Evolutionary conservation across 164 flowering plant species (phyloP).

Genomic region (Vitis vinifera): DNA sequence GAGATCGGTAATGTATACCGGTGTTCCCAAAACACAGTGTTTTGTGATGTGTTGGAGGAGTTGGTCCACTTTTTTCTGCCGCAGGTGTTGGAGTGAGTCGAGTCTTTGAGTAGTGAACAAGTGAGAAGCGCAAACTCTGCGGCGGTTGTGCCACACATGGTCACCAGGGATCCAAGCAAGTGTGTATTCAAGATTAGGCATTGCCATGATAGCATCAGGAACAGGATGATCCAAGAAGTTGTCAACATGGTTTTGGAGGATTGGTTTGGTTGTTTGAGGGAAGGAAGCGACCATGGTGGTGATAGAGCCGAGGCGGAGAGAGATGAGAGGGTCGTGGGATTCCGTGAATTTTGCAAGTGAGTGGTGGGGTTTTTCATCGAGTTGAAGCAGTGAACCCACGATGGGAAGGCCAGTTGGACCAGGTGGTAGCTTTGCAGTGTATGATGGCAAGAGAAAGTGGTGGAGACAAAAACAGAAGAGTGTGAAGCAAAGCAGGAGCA

Average conservation of each 20-base stretch:
- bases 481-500: not conserved
- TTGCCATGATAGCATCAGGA: slow-evolving; percentile 18
- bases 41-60: slow-evolving; percentile 13
- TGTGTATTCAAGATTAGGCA: slow-evolving; percentile 16
- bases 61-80: slow-evolving; percentile 20
- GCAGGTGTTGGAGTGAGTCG: slow-evolving; percentile 22
- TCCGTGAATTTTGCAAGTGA: slow-evolving; percentile 14
- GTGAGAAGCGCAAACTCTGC: slow-evolving; percentile 18
- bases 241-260: slow-evolving; percentile 25
- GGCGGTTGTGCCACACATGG: slow-evolving; percentile 27
- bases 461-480: not conserved
- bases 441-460: not conserved
- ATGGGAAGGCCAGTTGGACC: slow-evolving; percentile 32
- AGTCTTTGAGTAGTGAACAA: slow-evolving; percentile 20
- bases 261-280: slow-evolving; percentile 23
- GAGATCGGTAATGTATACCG: slow-evolving; percentile 14
- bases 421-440: slow-evolving; percentile 6
- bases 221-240: slow-evolving; percentile 21
- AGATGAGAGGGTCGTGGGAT: slow-evolving; percentile 24
- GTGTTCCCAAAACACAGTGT: not conserved
- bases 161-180: slow-evolving; percentile 26
- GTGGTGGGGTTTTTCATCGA: slow-evolving; percentile 23
- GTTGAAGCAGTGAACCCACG: slow-evolving; percentile 22
- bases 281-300: slow-evolving; percentile 24
- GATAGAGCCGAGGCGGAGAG: slow-evolving; percentile 26